These are phyloP conservation scores for Senna tora DNA, from an alignment of 306 rosid species.

Conservation along the genomic window DNA sequence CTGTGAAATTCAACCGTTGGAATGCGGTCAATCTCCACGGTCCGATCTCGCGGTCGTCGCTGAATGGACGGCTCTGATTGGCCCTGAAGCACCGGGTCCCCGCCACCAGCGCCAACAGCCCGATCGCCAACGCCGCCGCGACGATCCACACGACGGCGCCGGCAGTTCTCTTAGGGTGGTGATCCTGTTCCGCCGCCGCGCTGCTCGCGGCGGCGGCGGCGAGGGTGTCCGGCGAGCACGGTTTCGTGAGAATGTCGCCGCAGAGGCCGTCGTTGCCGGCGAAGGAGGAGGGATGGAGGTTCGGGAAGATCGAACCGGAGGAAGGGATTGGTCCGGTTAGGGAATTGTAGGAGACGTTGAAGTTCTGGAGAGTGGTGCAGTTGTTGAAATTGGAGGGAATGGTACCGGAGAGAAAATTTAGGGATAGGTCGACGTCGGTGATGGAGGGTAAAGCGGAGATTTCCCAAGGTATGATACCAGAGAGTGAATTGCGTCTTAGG, in stretches of 20 bases:
- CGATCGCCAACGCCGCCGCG: constrained; percentile 87
- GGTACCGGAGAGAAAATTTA: not conserved
- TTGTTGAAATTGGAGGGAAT: constrained; percentile 52
- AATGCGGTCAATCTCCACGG: constrained; percentile 91
- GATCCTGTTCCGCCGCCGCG: constrained; percentile 35
- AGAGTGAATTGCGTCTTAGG: constrained; percentile 53
- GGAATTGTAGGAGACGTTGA: constrained; percentile 67
- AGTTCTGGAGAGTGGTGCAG: constrained; percentile 17
- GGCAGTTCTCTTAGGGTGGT: constrained; percentile 67
- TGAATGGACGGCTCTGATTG: constrained; percentile 54
- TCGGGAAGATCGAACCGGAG: constrained; percentile 62
- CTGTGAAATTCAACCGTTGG: constrained; percentile 86
- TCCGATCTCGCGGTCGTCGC: constrained; percentile 53
- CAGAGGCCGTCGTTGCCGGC: constrained; percentile 79
- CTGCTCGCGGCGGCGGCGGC: constrained; percentile 34
- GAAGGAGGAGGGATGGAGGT: constrained; percentile 75
- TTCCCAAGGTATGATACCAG: constrained; percentile 68
- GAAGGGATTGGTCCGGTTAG: constrained; percentile 83
- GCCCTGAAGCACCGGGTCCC: constrained; percentile 89
- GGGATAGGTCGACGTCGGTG: constrained; percentile 14
- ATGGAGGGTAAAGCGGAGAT: constrained; percentile 47
- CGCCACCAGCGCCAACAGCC: constrained; percentile 72
- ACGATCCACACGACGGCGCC: constrained; percentile 88
- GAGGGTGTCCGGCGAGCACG: constrained; percentile 53
- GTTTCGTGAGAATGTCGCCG: constrained; percentile 64